phyloP scores from a whole-genome alignment of 352 stramenopile species.

The Globisporangium heterothallicum region DNA sequence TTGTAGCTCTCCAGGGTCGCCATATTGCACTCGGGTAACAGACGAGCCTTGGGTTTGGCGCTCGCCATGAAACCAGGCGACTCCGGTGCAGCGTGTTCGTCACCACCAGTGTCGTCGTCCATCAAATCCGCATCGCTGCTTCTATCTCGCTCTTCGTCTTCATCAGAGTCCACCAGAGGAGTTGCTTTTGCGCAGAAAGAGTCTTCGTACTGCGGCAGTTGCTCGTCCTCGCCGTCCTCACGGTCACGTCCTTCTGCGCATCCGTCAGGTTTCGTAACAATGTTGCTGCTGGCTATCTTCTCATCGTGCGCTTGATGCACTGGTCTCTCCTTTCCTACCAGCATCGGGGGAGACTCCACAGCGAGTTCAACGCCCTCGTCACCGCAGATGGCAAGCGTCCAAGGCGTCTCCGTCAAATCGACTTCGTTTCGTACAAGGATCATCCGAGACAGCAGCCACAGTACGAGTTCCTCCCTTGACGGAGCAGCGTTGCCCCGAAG shows the following conservation, averaged over 20 bases:
- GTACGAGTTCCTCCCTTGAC: slow-evolving; percentile 36
- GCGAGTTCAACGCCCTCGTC: slow-evolving; percentile 3
- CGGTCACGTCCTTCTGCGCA: too few species aligned
- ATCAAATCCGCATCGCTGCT: not conserved
- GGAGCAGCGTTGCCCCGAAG: slow-evolving; percentile 21
- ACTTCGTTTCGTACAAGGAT: slow-evolving; percentile 14
- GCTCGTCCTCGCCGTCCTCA: not conserved
- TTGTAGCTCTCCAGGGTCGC: too few species aligned
- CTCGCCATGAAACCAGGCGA: not conserved
- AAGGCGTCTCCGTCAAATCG: not conserved
- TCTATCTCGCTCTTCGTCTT: not conserved
- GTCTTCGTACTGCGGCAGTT: slow-evolving; percentile 6
- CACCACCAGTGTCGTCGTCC: not conserved
- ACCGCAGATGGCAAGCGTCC: slow-evolving; percentile 16
- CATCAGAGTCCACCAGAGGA: not conserved
- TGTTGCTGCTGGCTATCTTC: not conserved
- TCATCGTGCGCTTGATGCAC: not conserved
- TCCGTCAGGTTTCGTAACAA: slow-evolving; percentile 1
- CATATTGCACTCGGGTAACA: too few species aligned
- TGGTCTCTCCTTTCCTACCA: not conserved
- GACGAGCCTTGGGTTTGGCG: too few species aligned
- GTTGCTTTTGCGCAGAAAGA: not conserved
- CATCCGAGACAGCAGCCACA: slow-evolving; percentile 59
- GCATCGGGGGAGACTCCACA: not conserved
- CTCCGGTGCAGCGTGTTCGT: slow-evolving; percentile 8